Evolutionary conservation across 2,329 filamentous ascomycete species (phyloP), one percentile per base, ranked within the genome.

Genomic region (Botryotinia narcissicola): DNA sequence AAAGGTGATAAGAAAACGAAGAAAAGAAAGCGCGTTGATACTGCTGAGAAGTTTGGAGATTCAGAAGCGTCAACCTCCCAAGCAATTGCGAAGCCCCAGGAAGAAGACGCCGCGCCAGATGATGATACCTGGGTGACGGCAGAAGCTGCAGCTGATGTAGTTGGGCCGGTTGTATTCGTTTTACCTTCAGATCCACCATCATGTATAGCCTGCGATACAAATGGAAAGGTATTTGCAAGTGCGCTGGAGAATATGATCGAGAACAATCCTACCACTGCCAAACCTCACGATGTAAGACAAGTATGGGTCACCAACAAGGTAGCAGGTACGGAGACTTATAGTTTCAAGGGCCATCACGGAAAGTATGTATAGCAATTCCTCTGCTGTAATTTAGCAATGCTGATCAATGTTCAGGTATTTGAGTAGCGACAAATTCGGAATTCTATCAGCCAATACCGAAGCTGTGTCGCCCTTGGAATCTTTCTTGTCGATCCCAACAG

Each of bases 1-100:
- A 99, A 99, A 84, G 96, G 96, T 86, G 96, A 99, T 84, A 98
- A 97, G 84, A 96, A 96, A 84, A 85, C 89, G 74, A 97, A 96
- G 84, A 98, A 98, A 86, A 89, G 94, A 82, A 98, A 97, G 87
- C 90, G 93, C 78, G 85, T 89, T 61, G 84, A 86, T 74, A 83
- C 85, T 42, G 81, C 82, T 42, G 81, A 82, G 51, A 82, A 82
- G 63, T 81, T 80, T 51, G 79, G 78, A 79, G 76, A 84, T 77
- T 74, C 71, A 35, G 76, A 75, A 70, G 70, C 57, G 14, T 78
- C 77, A 54, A 74, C 74, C 40, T 76, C 78, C 32, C 76, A 76
- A 75, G 78, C 78, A 68, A 51, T 78, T 44, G 73, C 75, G 20
- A 73, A 69, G 18, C 62, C 73, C 18, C 77, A 75, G 59, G 35